A percentile compares a stretch with the other conserved stretches of the same genome.
Evolutionary conservation across 306 rosid genomes (phyloP).

Genomic region (Mimosa pudica): DNA sequence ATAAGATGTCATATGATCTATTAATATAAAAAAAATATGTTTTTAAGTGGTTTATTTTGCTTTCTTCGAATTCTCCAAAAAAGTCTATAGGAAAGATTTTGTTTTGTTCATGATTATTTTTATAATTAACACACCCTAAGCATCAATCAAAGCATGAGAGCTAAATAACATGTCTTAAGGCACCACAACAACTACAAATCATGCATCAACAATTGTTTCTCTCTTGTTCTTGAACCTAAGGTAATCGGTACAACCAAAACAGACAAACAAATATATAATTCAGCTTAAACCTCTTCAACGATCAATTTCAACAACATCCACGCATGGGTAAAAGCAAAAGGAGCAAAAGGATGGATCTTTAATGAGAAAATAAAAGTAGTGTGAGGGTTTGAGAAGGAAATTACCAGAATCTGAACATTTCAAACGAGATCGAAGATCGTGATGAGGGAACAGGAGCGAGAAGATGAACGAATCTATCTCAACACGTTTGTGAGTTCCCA

Average conservation of each 20-base stretch:
- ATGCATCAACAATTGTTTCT: neutral
- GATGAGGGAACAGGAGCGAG: slow-evolving; percentile 29
- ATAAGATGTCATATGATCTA: too few relatives aligned
- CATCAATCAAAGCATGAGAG: slow-evolving; percentile 4
- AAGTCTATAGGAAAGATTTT: neutral
- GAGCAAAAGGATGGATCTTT: neutral
- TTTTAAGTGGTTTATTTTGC: too few relatives aligned
- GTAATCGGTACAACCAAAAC: neutral
- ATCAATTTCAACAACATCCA: slow-evolving; percentile 6
- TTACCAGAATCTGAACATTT: slow-evolving; percentile 80
- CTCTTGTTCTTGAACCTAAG: neutral
- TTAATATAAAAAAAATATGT: too few relatives aligned
- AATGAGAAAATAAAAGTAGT: neutral
- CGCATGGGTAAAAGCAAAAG: neutral
- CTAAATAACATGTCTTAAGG: neutral
- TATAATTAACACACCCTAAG: neutral
- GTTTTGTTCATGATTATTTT: neutral
- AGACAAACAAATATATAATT: neutral
- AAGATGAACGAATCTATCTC: neutral
- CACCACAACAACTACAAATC: neutral
- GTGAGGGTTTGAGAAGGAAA: neutral
- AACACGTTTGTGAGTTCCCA: neutral
- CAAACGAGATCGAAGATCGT: slow-evolving; percentile 16
- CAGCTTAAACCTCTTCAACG: neutral
- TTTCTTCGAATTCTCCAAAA: too few relatives aligned